Percentiles rank a stretch among this genome's conserved stretches.
These are phyloP conservation scores for Diaporthe citriasiana DNA, from an alignment of 2,329 filamentous ascomycete species.

Conservation along the genomic window DNA sequence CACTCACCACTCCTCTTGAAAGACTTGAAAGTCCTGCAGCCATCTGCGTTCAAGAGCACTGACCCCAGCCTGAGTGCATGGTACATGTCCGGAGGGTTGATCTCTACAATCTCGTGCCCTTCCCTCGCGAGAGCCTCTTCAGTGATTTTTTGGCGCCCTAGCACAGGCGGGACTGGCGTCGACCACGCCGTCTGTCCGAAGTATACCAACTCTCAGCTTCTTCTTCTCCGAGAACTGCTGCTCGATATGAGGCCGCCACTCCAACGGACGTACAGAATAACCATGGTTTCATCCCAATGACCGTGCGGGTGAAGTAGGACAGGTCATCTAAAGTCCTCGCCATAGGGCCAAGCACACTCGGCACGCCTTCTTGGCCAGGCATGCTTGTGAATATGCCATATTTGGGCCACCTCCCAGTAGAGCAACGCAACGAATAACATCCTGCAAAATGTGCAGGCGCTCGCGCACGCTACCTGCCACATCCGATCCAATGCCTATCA, in stretches of 20 bases:
- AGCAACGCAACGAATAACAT: conserved; percentile 88
- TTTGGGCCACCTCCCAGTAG: conserved; percentile 92
- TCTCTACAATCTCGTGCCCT: conserved; percentile 81
- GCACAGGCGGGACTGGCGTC: conserved; percentile 88
- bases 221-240: conserved; percentile 72
- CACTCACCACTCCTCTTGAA: conserved; percentile 84
- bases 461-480: conserved; percentile 89
- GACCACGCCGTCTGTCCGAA: conserved; percentile 86
- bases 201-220: conserved; percentile 79
- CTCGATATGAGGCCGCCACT: conserved; percentile 77
- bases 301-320: conserved; percentile 83
- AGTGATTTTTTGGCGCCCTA: conserved; percentile 80
- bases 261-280: conserved; percentile 85
- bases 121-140: conserved; percentile 76
- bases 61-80: conserved; percentile 83
- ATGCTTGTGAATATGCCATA: conserved; percentile 87
- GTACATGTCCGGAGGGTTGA: conserved; percentile 77
- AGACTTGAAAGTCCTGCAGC: conserved; percentile 82
- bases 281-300: conserved; percentile 89
- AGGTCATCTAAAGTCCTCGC: conserved; percentile 86
- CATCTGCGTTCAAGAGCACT: conserved; percentile 87
- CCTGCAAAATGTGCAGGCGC: conserved; percentile 91
- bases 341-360: conserved; percentile 94
- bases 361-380: conserved; percentile 91
- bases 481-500: conserved; percentile 92